Evolutionary conservation across 2,329 filamentous ascomycete species (phyloP), one percentile per base, ranked within the genome.

Genomic region (Nemania sp.): DNA sequence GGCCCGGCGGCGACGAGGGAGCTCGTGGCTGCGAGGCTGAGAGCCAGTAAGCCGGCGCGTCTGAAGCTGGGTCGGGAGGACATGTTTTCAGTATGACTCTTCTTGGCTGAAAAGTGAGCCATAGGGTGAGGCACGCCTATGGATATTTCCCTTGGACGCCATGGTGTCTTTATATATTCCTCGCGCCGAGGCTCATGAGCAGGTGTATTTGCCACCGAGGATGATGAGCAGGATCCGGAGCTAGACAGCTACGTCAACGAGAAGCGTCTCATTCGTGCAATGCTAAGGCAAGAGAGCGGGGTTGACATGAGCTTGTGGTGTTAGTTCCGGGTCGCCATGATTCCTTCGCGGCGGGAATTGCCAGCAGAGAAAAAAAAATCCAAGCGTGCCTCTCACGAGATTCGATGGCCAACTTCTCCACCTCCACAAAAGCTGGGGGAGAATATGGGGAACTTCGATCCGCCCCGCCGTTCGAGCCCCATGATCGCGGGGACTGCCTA

Each of bases 1-100:
- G 84, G 83, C 11, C 75, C 82, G 33, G 81, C 80, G 15, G 71
- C 64, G 3, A 47, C 59, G 15, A 57, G 45, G 26, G 49, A 34
- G 26, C 34, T 47, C 14, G 49, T 43, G 49, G 55, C 52, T 11
- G 37, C 44, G 8, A 61, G 50, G 52, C 49, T 53, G 8, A 59
- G 49, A 40, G 53, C 45, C 6, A 52, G 47, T 17, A 9, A 20
- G 24, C 24, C 23, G 37, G 50, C 50, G 30, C 30, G 50, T 23
- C 22, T 17, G 42, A 52, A 6, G 36, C 26, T 45, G 14, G 36
- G 20, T 49, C 50, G 42, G 33, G 45, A 44, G 24, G 50, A 46
- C 57, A 60, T 60, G 15, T 43, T 39, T 36, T 48, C 52, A 40
- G 39, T 44, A 31, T 30, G 40, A 31, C 28, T 31, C 28, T 5